Base-by-base conservation (phyloP, 345 rosid species). In the Alliaria petiolata region DNA sequence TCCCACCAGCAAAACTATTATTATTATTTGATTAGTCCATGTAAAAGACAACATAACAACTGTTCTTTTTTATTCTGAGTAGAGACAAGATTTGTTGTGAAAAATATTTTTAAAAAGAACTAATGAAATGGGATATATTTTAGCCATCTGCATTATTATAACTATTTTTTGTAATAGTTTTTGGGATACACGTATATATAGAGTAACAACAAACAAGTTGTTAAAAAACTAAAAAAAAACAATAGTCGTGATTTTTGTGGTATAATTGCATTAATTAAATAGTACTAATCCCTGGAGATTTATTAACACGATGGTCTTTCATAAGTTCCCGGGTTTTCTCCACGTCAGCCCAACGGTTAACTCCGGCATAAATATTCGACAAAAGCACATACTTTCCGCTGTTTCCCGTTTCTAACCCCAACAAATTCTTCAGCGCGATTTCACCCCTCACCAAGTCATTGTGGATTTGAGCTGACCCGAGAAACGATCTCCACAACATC, bases 341-440 rank as follows among this genome's bases (percentile, higher is more conserved):
- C 43, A 80, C 90, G 60, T 84, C 86, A 70, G 72, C 80, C 90
- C 92, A 85, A 74, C 80, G 82, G 67, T 80, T 35, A 56, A 63
- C 69, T 14, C 81, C 81, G 34, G 89, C 89, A 15, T 87, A 89
- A 67, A 87, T 77, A 62, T 87, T 87, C 10, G 96, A 87, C 19
- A 89, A 78, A 56, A 84, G 81, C 15, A 87, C 89, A 56, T 82
- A 87, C 45, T 85, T 83, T 40, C 92, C 90, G 43, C 92, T 82
- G 43, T 76, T 84, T 62, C 83, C 79, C 0, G 81, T 69, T 70
- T 85, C 90, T 47, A 87, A 75, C 70, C 79, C 79, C 39, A 82
- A 43, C 38, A 89, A 79, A 46, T 83, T 78, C 43, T 84, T 79
- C 20, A 78, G 66, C 0, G 90, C 87, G 69, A 71, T 25, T 43